Conservation (phyloP, 441 rosid genomes). For the Syzygium malaccense region DNA sequence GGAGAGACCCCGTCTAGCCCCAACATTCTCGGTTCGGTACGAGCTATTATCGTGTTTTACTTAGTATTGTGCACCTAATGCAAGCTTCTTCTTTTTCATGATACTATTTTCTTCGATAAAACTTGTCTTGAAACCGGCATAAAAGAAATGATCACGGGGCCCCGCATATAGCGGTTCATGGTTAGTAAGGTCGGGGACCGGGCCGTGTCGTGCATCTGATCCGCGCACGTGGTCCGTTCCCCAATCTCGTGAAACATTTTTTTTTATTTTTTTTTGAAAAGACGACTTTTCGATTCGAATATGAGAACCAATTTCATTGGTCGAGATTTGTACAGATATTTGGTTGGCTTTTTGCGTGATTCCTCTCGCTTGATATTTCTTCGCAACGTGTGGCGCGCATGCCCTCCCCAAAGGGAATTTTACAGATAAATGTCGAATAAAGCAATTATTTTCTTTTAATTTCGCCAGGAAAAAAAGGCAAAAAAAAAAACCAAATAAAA, state of each 20-base stretch:
- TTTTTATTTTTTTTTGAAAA: not conserved
- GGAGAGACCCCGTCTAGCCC: not conserved
- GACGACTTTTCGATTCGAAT: not conserved
- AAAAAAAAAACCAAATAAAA: not conserved
- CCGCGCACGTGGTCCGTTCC: not conserved
- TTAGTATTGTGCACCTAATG: too few species aligned
- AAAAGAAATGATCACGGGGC: not conserved
- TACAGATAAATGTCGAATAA: not conserved
- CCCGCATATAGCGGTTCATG: not conserved
- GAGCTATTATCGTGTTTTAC: not conserved
- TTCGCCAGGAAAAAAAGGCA: not conserved
- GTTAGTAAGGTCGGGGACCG: not conserved
- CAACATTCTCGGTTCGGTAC: not conserved
- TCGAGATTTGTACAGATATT: not conserved
- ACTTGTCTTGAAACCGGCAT: not conserved
- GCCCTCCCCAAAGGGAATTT: not conserved
- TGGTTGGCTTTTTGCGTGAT: not conserved
- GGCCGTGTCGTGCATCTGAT: not conserved
- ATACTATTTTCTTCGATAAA: not conserved
- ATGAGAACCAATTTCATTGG: not conserved
- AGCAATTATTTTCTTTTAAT: not conserved
- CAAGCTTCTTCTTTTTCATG: not conserved
- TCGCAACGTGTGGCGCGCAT: constrained; percentile 22
- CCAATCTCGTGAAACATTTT: not conserved
- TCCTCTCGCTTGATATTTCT: not conserved